phyloP scores from a whole-genome alignment of 176 grass and related monocot species.

The Pontederia paniculata region DNA sequence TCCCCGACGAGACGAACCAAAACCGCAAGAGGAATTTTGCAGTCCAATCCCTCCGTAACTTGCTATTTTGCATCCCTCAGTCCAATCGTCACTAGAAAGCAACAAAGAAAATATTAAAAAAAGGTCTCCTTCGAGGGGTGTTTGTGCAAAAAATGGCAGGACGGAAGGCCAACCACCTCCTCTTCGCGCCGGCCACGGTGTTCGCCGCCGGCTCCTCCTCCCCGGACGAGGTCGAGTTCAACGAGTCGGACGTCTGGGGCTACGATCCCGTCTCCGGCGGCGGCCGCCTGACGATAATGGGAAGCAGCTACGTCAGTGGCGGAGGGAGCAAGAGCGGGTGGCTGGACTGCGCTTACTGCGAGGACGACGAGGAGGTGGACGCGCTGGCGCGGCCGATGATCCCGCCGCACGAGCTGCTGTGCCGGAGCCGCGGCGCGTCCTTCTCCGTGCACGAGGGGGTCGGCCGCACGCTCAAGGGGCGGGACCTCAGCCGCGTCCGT shows the following conservation, averaged over 20 bases:
- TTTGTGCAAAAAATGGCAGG: too few species aligned
- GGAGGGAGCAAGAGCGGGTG: conserved; percentile 6
- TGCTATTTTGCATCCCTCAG: too few species aligned
- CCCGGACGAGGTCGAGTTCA: neutral
- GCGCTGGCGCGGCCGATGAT: conserved; percentile 27
- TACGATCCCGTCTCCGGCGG: neutral
- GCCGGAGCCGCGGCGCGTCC: conserved; percentile 51
- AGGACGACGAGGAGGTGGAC: neutral
- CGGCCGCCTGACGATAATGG: conserved; percentile 32
- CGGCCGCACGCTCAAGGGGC: conserved; percentile 84
- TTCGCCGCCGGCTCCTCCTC: too few species aligned
- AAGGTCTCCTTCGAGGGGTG: too few species aligned
- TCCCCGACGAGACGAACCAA: too few species aligned
- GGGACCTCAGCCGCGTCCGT: conserved; percentile 83
- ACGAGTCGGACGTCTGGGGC: conserved; percentile 12
- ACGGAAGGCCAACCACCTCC: neutral
- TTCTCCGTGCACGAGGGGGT: conserved; percentile 84
- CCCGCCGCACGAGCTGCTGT: conserved; percentile 84
- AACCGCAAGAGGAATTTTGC: too few species aligned
- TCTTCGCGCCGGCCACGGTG: neutral
- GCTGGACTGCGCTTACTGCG: conserved; percentile 13
- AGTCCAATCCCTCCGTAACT: too few species aligned
- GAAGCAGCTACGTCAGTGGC: conserved; percentile 40
- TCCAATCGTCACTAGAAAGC: too few species aligned
- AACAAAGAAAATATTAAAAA: too few species aligned